Evolutionary conservation across 2,329 filamentous ascomycete genomes (phyloP), one percentile per base, ranked within the genome.

Genomic region (Verticillium nubilum): DNA sequence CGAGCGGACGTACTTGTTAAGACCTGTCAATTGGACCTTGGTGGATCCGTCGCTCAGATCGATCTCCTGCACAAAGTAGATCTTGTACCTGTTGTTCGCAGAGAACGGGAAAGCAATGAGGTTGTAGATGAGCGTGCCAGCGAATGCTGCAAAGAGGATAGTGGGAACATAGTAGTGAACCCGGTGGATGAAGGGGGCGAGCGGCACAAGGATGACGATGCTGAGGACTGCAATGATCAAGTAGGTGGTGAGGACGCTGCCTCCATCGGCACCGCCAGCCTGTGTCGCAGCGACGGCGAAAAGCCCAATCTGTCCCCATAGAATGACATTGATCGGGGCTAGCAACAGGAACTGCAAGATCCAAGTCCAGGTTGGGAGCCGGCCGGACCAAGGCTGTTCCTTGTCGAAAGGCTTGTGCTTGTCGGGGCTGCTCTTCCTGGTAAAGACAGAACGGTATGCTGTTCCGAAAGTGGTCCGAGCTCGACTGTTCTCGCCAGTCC

Each of bases 61-160:
- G 54, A 97, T 79, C 10, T 84, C 84, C 71, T 99, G 93, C 56
- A 90, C 79, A 72, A 98, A 97, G 73, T 87, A 96, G 54, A 94
- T 81, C 73, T 98, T 98, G 72, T 96, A 86, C 37, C 91, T 85
- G 70, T 87, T 90, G 61, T 86, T 82, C 25, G 84, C 76, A 0
- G 91, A 95, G 74, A 98, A 98, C 0, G 95, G 95, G 72, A 97
- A 97, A 1, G 90, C 91, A 2, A 85, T 76, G 4, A 97, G 83
- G 69, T 96, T 96, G 78, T 97, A 98, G 59, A 93, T 82, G 28
- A 96, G 76, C 1, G 92, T 96, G 29, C 81, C 90, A 26, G 85
- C 68, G 62, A 92, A 91, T 13, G 61, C 42, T 9, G 97, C 77
- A 13, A 88, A 70, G 28, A 96, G 79, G 17, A 97, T 73, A 66